A percentile compares a stretch with the other conserved stretches of the same genome.
Conservation (phyloP, 176 grass and related monocot species). For the Pharus latifolius region DNA sequence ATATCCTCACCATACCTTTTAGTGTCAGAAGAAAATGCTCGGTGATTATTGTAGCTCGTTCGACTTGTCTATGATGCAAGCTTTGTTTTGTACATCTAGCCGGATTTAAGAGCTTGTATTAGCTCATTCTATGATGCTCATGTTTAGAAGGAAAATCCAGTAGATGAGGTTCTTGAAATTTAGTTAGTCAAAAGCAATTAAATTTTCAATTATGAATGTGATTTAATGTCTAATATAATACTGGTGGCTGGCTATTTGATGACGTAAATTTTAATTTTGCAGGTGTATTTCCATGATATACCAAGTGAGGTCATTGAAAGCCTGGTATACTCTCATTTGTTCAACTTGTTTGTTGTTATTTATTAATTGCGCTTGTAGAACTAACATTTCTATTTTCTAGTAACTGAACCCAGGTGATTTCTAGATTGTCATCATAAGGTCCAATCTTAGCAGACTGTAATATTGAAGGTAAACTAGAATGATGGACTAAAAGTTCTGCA, state of each 20-base stretch:
- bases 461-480: neutral
- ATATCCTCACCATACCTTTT: neutral
- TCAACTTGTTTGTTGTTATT: neutral
- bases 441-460: neutral
- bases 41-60: neutral
- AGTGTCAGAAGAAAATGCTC: neutral
- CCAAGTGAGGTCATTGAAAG: conserved; percentile 77
- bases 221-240: neutral
- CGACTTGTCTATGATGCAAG: neutral
- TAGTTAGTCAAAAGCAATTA: neutral
- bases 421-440: neutral
- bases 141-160: neutral
- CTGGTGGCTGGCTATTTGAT: neutral
- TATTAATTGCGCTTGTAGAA: neutral
- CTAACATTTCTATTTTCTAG: neutral
- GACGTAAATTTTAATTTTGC: conserved; percentile 1
- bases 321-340: conserved; percentile 41
- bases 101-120: no score
- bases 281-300: conserved; percentile 99
- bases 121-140: neutral
- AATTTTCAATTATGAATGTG: no score
- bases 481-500: no score
- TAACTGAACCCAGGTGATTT: neutral
- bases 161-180: neutral
- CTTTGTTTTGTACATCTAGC: conserved; percentile 2